A percentile compares a stretch with the other conserved stretches of the same genome.
phyloP scores from a whole-genome alignment of 768 basidiomycete species.

The Russula emetica region DNA sequence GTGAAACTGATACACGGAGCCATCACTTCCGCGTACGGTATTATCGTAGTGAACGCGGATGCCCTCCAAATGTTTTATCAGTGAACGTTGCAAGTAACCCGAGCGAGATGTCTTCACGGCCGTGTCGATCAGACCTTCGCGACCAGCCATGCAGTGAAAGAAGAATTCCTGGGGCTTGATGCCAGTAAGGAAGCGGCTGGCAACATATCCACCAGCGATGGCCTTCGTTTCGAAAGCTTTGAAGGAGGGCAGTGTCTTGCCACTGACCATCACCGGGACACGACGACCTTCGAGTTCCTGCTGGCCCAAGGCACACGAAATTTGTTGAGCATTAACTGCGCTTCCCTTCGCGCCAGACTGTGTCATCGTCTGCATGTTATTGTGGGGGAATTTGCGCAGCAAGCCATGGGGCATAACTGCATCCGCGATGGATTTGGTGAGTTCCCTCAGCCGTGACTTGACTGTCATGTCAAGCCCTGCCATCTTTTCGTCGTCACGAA shows the following conservation, averaged over 20 bases:
- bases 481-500: slow-evolving; percentile 96
- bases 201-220: slow-evolving; percentile 96
- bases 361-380: slow-evolving; percentile 99
- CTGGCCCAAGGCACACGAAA: slow-evolving; percentile 96
- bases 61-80: slow-evolving; percentile 98
- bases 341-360: slow-evolving; percentile 97
- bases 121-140: slow-evolving; percentile 98
- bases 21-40: slow-evolving; percentile 93
- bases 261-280: slow-evolving; percentile 98
- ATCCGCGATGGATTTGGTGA: slow-evolving; percentile 88
- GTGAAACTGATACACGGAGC: slow-evolving; percentile 89
- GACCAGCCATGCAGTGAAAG: slow-evolving; percentile 99
- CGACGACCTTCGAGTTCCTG: slow-evolving; percentile 98
- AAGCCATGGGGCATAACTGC: slow-evolving; percentile 81
- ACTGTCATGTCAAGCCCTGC: slow-evolving; percentile 92
- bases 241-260: slow-evolving; percentile 97
- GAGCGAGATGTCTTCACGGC: slow-evolving; percentile 99
- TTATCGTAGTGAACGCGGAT: slow-evolving; percentile 96
- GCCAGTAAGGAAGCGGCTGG: slow-evolving; percentile 97
- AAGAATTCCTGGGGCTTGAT: slow-evolving; percentile 99
- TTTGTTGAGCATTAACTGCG: slow-evolving; percentile 94
- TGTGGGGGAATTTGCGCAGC: slow-evolving; percentile 91
- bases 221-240: slow-evolving; percentile 96
- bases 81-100: slow-evolving; percentile 94
- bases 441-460: slow-evolving; percentile 77